Evolutionary conservation across 495 filamentous ascomycete species (phyloP), one percentile per base, ranked within the genome.

Genomic region (Tuber magnatum): DNA sequence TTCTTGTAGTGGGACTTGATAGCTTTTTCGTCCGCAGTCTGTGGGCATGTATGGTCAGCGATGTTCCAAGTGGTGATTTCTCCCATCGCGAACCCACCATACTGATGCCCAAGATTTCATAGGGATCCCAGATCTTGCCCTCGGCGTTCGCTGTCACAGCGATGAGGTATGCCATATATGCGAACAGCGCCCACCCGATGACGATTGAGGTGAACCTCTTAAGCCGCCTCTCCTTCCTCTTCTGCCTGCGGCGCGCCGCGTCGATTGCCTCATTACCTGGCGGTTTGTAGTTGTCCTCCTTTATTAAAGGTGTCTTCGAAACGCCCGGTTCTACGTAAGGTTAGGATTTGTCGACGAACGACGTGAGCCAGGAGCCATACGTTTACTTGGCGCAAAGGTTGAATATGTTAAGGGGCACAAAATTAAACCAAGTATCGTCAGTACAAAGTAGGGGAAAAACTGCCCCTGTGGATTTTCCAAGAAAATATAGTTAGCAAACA

Each of bases 381-480:
- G 74, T 74, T 77, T 79, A 65, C 76, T 83, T 35, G 81, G 81
- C 32, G 76, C 78, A 75, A 83, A 81, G 24, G 81, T 81, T 16
- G 90, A 92, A 84, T 94, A 97, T 78, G 95, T 97, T 82, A 97
- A 87, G 76, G 95, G 96, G 70, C 97, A 85, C 28, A 94, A 97
- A 85, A 98, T 87, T 74, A 99, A 90, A 82, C 90, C 89, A 73
- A 91, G 89, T 78, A 98, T 89, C 70, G 93, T 97, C 82, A 97
- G 89, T 85, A 99, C 89, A 87, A 98, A 99, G 88, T 94, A 97
- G 80, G 95, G 95, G 88, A 97, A 99, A 87, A 97, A 97, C 90
- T 97, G 91, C 68, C 94, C 94, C 90, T 97, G 78, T 38, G 73
- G 71, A 61, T 44, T 71, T 70, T 61, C 48, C n/a, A 77, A 44